Conservation (phyloP, 148 eudicot species). For the Agrostemma githago region DNA sequence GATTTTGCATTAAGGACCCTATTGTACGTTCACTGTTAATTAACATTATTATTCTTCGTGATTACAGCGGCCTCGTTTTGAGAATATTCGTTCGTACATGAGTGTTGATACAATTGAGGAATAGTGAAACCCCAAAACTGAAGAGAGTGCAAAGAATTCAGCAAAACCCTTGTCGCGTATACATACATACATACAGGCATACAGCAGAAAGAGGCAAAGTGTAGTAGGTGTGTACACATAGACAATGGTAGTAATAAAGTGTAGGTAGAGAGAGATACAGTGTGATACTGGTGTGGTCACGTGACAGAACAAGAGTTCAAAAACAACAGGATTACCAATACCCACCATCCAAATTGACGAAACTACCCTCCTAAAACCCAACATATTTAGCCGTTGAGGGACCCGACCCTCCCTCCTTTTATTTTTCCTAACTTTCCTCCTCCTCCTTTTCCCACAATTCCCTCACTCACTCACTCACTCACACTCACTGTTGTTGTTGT, state of each 20-base stretch:
- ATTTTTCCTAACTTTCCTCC: background rate
- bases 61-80: too few relatives aligned
- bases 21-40: too few relatives aligned
- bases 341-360: slow-evolving; percentile 6
- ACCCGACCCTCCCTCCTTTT: slow-evolving; percentile 11
- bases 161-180: too few relatives aligned
- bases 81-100: too few relatives aligned
- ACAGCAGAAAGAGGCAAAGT: background rate
- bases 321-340: background rate
- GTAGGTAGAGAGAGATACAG: background rate
- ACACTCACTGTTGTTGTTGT: too few relatives aligned
- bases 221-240: background rate
- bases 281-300: slow-evolving; percentile 24
- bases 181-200: too few relatives aligned
- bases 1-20: too few relatives aligned
- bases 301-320: slow-evolving; percentile 3
- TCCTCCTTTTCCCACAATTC: background rate
- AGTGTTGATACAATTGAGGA: too few relatives aligned
- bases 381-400: slow-evolving; percentile 37
- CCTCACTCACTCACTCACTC: background rate
- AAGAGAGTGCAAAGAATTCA: too few relatives aligned
- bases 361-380: slow-evolving; percentile 8
- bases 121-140: too few relatives aligned
- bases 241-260: background rate
- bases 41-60: too few relatives aligned